Conservation (phyloP, 768 basidiomycete species). For the Mycena maculata region DNA sequence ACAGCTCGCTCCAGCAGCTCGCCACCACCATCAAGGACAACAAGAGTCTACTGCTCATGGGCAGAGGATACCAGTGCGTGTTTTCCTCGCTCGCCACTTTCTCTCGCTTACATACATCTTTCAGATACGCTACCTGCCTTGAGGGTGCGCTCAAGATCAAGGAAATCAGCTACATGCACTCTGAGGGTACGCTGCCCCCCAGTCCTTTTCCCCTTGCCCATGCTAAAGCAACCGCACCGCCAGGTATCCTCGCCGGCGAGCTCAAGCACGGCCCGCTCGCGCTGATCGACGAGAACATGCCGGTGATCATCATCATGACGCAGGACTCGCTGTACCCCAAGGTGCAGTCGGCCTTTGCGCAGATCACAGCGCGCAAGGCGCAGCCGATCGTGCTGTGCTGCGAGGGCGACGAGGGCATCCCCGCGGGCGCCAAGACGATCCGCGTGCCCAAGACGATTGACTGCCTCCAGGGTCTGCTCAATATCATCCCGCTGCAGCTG, state of each 20-base stretch:
- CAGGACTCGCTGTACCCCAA: constrained; percentile 98
- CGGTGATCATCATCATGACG: constrained; percentile 99
- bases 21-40: constrained; percentile 84
- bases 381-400: constrained; percentile 96
- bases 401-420: constrained; percentile 87
- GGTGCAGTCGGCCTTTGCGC: constrained; percentile 94
- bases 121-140: constrained; percentile 92
- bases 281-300: constrained; percentile 97
- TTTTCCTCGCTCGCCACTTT: constrained; percentile 7
- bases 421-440: constrained; percentile 83
- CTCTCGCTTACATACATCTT: constrained; percentile 15
- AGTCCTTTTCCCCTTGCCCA: not conserved
- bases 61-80: constrained; percentile 93
- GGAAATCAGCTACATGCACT: constrained; percentile 96
- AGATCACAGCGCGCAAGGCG: constrained; percentile 98
- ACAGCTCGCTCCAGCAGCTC: constrained; percentile 81
- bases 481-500: constrained; percentile 96
- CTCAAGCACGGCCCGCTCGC: constrained; percentile 99
- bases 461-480: constrained; percentile 93
- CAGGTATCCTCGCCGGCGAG: constrained; percentile 96
- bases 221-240: too few species aligned
- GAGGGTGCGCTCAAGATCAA: constrained; percentile 99
- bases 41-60: constrained; percentile 95
- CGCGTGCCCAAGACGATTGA: constrained; percentile 96
- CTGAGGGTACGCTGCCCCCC: constrained; percentile 63